These are phyloP conservation scores for Pseudopyrenochaeta lycopersici DNA, from an alignment of 2,329 filamentous ascomycete species.

Conservation along the genomic window DNA sequence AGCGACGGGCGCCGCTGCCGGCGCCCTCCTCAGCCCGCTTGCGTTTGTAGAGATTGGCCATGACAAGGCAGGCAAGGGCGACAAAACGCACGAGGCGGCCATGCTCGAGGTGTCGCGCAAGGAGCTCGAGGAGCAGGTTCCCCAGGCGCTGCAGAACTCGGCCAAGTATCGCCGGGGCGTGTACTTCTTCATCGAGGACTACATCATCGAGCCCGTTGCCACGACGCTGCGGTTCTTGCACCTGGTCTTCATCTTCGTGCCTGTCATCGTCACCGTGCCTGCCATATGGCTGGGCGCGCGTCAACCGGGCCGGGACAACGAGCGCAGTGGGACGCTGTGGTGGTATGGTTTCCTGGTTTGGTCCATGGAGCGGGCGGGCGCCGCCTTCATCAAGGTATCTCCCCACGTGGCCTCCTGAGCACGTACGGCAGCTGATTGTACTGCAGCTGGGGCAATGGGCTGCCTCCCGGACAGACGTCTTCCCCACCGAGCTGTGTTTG, in stretches of 20 bases:
- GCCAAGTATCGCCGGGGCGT: conserved; percentile 66
- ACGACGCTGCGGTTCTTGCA: conserved; percentile 90
- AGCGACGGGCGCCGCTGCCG: conserved; percentile 31
- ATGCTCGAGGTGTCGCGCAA: conserved; percentile 85
- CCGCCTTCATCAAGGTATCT: conserved; percentile 92
- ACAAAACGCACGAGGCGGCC: conserved; percentile 78
- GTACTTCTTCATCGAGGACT: conserved; percentile 73
- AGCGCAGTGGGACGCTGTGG: conserved; percentile 85
- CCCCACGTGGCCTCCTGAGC: not conserved
- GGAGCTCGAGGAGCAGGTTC: conserved; percentile 77
- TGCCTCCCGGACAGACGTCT: conserved; percentile 94
- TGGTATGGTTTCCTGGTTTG: conserved; percentile 92
- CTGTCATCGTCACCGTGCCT: conserved; percentile 83
- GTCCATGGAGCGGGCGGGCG: conserved; percentile 91
- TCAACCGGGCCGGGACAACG: conserved; percentile 71
- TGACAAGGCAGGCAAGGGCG: conserved; percentile 54
- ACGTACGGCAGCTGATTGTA: conserved; percentile 21
- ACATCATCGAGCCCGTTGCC: conserved; percentile 82
- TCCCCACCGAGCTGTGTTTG: conserved; percentile 88
- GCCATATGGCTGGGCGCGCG: conserved; percentile 79
- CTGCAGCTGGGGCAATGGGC: conserved; percentile 93
- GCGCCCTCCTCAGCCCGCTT: conserved; percentile 59
- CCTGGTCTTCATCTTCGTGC: conserved; percentile 86
- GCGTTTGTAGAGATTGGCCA: conserved; percentile 68
- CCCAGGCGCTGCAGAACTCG: conserved; percentile 68